Conservation (phyloP, 495 filamentous ascomycete species). For the Emericellopsis terricola region DNA sequence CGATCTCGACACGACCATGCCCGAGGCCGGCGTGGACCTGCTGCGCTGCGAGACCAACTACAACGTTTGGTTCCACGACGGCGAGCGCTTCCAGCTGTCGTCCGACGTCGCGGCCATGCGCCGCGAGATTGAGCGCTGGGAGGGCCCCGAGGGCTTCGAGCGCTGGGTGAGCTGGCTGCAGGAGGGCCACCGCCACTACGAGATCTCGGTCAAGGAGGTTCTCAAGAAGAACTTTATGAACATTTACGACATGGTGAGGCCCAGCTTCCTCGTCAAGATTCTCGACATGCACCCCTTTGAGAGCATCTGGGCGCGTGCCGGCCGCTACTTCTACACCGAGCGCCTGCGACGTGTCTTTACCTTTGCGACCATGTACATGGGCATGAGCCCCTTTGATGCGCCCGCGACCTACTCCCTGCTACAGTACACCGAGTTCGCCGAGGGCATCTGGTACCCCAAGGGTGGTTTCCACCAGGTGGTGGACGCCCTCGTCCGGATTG, state of each 20-base stretch:
- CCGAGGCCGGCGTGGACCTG: slow-evolving; percentile 38
- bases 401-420: slow-evolving; percentile 53
- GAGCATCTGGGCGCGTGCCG: slow-evolving; percentile 38
- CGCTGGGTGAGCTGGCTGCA: slow-evolving; percentile 41
- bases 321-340: slow-evolving; percentile 47
- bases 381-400: slow-evolving; percentile 56
- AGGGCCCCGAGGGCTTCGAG: slow-evolving; percentile 44
- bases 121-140: slow-evolving; percentile 43
- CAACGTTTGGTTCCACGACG: slow-evolving; percentile 46
- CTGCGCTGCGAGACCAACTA: slow-evolving; percentile 58
- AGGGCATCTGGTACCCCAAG: slow-evolving; percentile 57
- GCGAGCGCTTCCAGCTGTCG: slow-evolving; percentile 35
- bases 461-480: slow-evolving; percentile 49
- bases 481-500: slow-evolving; percentile 34
- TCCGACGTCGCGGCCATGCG: slow-evolving; percentile 47
- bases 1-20: slow-evolving; percentile 42
- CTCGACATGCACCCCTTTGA: slow-evolving; percentile 44
- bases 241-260: slow-evolving; percentile 29
- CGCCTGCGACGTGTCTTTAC: slow-evolving; percentile 47
- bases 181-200: slow-evolving; percentile 47
- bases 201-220: slow-evolving; percentile 39
- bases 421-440: slow-evolving; percentile 53
- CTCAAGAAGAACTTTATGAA: slow-evolving; percentile 43
- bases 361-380: slow-evolving; percentile 64
- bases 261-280: slow-evolving; percentile 31